These are phyloP conservation scores for Fraxinus baroniana DNA, from an alignment of 305 asterid species.

Conservation along the genomic window DNA sequence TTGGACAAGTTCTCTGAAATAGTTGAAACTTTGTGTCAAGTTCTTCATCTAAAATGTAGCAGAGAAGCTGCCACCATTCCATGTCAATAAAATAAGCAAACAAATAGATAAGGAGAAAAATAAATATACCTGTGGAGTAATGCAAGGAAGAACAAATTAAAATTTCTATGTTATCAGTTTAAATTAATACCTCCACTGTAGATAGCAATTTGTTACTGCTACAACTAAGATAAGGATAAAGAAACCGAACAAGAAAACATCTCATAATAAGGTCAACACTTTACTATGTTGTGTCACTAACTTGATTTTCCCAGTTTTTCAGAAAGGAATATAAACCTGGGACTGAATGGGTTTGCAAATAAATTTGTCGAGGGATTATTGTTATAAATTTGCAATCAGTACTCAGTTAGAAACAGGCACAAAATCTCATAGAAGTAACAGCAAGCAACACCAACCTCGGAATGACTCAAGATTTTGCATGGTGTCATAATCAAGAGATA, in stretches of 20 bases:
- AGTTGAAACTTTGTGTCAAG: background rate
- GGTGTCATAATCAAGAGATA: slow-evolving; percentile 79
- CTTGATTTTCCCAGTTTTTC: background rate
- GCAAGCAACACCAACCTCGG: slow-evolving; percentile 66
- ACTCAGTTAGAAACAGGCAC: background rate
- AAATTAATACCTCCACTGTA: background rate
- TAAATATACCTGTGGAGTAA: background rate
- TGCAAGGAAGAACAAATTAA: background rate
- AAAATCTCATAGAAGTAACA: too few relatives aligned
- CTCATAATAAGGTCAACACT: background rate
- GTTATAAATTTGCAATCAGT: background rate
- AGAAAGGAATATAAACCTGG: too few relatives aligned
- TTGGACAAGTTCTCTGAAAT: background rate
- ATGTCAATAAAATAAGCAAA: too few relatives aligned
- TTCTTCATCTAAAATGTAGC: background rate
- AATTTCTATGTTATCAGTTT: background rate
- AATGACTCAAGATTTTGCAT: slow-evolving; percentile 80
- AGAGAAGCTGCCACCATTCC: background rate
- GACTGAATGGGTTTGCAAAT: background rate
- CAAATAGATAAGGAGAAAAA: too few relatives aligned
- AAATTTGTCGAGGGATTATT: background rate
- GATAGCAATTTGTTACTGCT: slow-evolving; percentile 5
- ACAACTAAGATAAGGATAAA: background rate
- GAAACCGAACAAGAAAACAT: background rate
- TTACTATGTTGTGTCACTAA: background rate